Conservation (phyloP, 208 protist species). For the Trypanosoma melophagium region DNA sequence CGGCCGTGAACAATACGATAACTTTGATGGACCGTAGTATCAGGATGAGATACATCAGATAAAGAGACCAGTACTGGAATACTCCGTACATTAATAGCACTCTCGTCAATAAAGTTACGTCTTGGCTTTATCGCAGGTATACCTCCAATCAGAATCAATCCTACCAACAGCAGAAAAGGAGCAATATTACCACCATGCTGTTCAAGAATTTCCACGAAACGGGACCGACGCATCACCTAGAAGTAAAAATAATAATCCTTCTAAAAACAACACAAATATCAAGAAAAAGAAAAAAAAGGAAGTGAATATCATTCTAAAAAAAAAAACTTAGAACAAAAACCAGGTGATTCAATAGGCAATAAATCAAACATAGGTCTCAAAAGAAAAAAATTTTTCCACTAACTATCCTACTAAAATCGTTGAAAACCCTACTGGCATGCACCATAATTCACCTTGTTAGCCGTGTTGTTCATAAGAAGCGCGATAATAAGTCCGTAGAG, state of each 20-base stretch:
- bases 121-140: conserved; percentile 35
- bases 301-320: not conserved
- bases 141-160: conserved; percentile 40
- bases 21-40: conserved; percentile 27
- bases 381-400: not conserved
- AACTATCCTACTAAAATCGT: not conserved
- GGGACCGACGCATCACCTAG: conserved; percentile 35
- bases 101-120: conserved; percentile 57
- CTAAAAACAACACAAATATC: conserved; percentile 16
- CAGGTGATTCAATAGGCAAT: not conserved
- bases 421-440: conserved; percentile 18
- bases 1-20: conserved; percentile 49
- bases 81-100: conserved; percentile 39
- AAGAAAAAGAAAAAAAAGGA: not conserved
- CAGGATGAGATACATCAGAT: conserved; percentile 1
- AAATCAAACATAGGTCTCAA: not conserved
- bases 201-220: conserved; percentile 21
- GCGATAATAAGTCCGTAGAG: conserved; percentile 99
- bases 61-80: conserved; percentile 17
- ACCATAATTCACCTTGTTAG: conserved; percentile 57
- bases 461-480: conserved; percentile 92
- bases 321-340: not conserved
- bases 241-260: conserved; percentile 14
- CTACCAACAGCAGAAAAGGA: conserved; percentile 43
- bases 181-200: conserved; percentile 39